Conservation (phyloP, 805 yeast genomes). For the Saccharomycopsis lassenensis region DNA sequence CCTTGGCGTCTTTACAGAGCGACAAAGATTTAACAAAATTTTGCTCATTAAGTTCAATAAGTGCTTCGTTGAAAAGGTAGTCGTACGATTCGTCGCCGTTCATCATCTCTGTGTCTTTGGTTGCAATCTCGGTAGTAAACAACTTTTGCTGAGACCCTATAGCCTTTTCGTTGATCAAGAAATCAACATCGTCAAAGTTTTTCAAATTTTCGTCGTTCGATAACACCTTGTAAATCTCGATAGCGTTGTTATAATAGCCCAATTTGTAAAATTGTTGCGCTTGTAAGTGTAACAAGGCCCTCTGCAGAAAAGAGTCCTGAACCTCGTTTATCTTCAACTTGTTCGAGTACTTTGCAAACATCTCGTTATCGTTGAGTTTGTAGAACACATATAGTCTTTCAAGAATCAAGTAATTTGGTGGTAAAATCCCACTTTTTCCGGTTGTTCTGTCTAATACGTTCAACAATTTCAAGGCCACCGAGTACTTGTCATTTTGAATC, state of each 20-base stretch:
- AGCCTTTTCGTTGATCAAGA: conserved; percentile 61
- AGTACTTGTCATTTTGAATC: conserved; percentile 12
- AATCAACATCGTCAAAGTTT: conserved; percentile 36
- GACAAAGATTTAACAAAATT: conserved; percentile 31
- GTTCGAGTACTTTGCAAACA: conserved; percentile 20
- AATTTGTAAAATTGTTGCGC: conserved; percentile 43
- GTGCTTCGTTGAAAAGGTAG: conserved; percentile 50
- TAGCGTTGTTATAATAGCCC: conserved; percentile 42
- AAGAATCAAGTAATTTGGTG: conserved; percentile 27
- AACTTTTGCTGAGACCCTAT: conserved; percentile 38
- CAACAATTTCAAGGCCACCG: conserved; percentile 7
- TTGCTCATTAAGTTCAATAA: conserved; percentile 38
- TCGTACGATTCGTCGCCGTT: conserved; percentile 34
- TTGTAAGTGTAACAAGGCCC: conserved; percentile 37
- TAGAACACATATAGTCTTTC: conserved; percentile 57
- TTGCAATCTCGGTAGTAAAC: conserved; percentile 12
- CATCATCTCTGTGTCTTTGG: conserved; percentile 9
- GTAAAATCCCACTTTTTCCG: not conserved
- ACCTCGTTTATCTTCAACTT: too few species aligned
- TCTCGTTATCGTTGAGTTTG: conserved; percentile 33
- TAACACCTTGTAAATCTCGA: conserved; percentile 39
- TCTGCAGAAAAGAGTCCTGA: too few species aligned
- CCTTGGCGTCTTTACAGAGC: conserved; percentile 35
- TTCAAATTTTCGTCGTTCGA: conserved; percentile 24
- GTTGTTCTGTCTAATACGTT: not conserved